Evolutionary conservation across 176 grass and related monocot genomes (phyloP).

Genomic region (Miscanthus lutarioriparius): DNA sequence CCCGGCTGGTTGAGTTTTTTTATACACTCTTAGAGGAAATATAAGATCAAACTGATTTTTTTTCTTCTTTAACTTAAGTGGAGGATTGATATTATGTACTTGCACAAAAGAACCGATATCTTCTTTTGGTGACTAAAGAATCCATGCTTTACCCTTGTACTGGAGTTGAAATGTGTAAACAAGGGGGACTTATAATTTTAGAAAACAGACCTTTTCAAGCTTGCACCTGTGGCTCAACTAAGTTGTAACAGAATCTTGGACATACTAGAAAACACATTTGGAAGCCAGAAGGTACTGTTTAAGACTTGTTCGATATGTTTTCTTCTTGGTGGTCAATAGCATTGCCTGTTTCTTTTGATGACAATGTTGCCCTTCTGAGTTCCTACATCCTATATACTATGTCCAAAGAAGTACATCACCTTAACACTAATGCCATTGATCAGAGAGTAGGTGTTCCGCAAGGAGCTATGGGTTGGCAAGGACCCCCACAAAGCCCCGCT

Average conservation of each 20-base stretch:
- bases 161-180: constrained; percentile 7
- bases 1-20: not conserved
- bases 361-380: not conserved
- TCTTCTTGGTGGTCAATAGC: not conserved
- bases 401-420: not conserved
- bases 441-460: constrained; percentile 74
- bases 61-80: not conserved
- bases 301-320: not conserved
- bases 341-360: constrained; percentile 12
- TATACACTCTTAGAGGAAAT: not conserved
- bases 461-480: constrained; percentile 75
- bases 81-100: not conserved
- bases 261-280: not conserved
- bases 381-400: constrained; percentile 8
- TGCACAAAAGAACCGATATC: not conserved
- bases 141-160: not conserved
- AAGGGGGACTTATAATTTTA: not conserved
- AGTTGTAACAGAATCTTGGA: not conserved
- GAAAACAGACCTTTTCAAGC: not conserved
- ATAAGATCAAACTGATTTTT: constrained; percentile 1
- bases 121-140: not conserved
- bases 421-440: constrained; percentile 31
- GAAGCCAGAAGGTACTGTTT: not conserved
- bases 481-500: constrained; percentile 64
- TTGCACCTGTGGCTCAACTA: not conserved